phyloP scores from a whole-genome alignment of 306 rosid species.

The Medicago arabica region DNA sequence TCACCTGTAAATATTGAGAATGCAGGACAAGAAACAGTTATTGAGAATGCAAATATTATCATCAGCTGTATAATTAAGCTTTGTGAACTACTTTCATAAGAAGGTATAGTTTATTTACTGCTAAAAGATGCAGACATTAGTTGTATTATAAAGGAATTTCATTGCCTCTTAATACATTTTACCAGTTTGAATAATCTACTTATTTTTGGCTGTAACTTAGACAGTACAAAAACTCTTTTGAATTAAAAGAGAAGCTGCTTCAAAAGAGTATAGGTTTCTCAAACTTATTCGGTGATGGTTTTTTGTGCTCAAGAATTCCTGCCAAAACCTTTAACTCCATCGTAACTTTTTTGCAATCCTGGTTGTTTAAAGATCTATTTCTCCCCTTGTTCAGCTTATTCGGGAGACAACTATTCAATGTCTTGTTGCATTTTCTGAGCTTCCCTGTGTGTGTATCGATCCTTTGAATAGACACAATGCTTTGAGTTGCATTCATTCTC shows the following conservation, averaged over 20 bases:
- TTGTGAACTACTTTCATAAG: too few relatives aligned
- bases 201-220: conserved; percentile 1
- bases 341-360: neutral
- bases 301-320: neutral
- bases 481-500: conserved; percentile 20
- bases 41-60: too few relatives aligned
- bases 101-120: too few relatives aligned
- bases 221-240: neutral
- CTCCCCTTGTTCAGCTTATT: conserved; percentile 67
- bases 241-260: conserved; percentile 1
- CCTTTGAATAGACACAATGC: conserved; percentile 72
- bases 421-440: conserved; percentile 77
- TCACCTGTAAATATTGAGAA: too few relatives aligned
- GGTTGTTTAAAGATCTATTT: conserved; percentile 12
- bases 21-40: too few relatives aligned
- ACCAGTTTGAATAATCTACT: conserved; percentile 17
- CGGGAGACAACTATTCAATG: conserved; percentile 93
- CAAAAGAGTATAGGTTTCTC: neutral
- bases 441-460: conserved; percentile 76
- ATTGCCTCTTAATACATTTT: neutral
- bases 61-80: too few relatives aligned
- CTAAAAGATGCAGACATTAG: conserved; percentile 18
- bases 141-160: conserved; percentile 27
- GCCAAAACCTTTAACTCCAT: conserved; percentile 18
- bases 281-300: neutral